Conservation (phyloP, 768 basidiomycete species). For the Agrocybe chaxingu region DNA sequence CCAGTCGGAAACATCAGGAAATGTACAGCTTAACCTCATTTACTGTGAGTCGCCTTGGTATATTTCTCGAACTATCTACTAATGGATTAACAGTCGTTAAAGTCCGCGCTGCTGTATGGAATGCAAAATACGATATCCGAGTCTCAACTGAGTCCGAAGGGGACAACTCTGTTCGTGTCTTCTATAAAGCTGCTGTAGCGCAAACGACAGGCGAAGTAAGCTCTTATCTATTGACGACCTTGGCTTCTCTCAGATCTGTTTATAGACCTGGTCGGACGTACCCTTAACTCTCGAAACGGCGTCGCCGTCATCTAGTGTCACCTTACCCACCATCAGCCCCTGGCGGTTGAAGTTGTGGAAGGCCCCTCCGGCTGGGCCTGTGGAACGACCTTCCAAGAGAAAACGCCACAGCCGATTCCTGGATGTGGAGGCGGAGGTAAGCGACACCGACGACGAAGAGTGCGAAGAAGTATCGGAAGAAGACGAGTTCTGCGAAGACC, state of each 20-base stretch:
- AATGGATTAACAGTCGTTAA: neutral
- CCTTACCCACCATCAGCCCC: constrained; percentile 26
- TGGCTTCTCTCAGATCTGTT: constrained; percentile 12
- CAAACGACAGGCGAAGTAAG: constrained; percentile 39
- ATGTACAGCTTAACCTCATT: constrained; percentile 14
- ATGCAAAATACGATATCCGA: constrained; percentile 34
- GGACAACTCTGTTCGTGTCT: constrained; percentile 26
- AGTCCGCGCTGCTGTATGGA: constrained; percentile 28
- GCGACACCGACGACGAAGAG: no score
- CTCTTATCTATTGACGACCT: neutral
- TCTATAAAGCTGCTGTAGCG: constrained; percentile 36
- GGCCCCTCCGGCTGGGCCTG: constrained; percentile 1
- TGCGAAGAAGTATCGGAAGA: no score
- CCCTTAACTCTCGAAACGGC: constrained; percentile 37
- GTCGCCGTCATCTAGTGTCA: constrained; percentile 31
- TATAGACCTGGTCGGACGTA: constrained; percentile 35
- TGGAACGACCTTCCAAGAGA: neutral
- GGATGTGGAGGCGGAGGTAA: no score
- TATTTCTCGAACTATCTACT: neutral
- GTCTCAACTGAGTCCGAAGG: constrained; percentile 30
- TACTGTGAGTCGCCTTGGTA: constrained; percentile 27
- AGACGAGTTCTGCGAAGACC: no score
- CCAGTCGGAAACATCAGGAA: no score
- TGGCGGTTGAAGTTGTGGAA: constrained; percentile 26
- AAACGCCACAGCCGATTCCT: neutral